Percentiles rank a stretch among this genome's conserved stretches.
Conservation (phyloP, 2,329 filamentous ascomycete genomes). For the Xenoacremonium recifei region DNA sequence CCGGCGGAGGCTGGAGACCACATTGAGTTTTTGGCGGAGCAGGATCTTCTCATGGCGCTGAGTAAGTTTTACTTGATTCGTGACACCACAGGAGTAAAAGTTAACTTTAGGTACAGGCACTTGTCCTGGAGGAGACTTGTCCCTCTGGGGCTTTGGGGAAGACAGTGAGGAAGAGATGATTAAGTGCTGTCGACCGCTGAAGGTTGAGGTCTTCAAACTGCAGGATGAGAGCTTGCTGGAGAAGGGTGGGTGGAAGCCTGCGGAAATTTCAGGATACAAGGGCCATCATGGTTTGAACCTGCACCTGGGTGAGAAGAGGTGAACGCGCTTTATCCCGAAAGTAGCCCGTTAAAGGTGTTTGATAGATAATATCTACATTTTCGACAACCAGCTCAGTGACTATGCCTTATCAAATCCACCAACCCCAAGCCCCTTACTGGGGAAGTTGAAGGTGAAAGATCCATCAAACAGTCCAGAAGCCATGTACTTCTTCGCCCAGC, state of each 20-base stretch:
- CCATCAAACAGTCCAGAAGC: neutral
- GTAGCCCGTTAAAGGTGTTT: too few species aligned
- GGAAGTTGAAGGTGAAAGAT: neutral
- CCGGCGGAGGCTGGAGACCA: conserved; percentile 56
- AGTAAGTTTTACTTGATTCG: conserved; percentile 36
- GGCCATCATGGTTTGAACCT: conserved; percentile 23
- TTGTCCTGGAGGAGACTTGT: conserved; percentile 79
- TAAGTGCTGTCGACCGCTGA: conserved; percentile 70
- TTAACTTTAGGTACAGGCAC: conserved; percentile 46
- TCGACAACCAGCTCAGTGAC: too few species aligned
- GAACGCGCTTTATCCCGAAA: too few species aligned
- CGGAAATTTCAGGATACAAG: conserved; percentile 58
- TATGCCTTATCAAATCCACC: conserved; percentile 1
- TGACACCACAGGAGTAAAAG: neutral
- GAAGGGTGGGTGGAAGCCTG: conserved; percentile 59
- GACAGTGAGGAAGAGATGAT: conserved; percentile 66
- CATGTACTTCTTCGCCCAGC: conserved; percentile 1
- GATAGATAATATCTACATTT: too few species aligned
- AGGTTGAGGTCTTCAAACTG: conserved; percentile 70
- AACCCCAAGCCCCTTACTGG: neutral
- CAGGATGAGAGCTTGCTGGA: conserved; percentile 51
- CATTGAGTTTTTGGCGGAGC: conserved; percentile 79
- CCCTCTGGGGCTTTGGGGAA: conserved; percentile 76
- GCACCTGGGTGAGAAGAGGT: conserved; percentile 20
- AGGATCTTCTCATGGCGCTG: conserved; percentile 64